Evolutionary conservation across 192 early-diverging fungal species (phyloP).

Genomic region (Backusella sp.): DNA sequence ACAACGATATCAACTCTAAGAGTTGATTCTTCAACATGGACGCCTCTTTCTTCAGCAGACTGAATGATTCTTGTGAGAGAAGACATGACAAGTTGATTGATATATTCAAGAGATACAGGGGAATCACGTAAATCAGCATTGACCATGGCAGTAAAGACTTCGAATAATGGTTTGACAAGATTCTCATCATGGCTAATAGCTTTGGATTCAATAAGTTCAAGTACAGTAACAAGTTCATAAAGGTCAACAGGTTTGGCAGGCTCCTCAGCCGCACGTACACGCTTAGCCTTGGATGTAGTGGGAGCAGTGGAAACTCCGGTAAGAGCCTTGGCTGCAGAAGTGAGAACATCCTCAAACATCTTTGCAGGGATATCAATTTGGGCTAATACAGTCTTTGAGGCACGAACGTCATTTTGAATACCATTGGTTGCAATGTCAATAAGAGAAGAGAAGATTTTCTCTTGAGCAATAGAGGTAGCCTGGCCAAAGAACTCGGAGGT

Average conservation of each 20-base stretch:
- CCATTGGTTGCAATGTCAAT: slow-evolving; percentile 54
- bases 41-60: slow-evolving; percentile 28
- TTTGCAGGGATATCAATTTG: slow-evolving; percentile 35
- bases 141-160: slow-evolving; percentile 65
- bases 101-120: slow-evolving; percentile 75
- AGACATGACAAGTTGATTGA: slow-evolving; percentile 82
- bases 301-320: neutral
- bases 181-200: slow-evolving; percentile 45
- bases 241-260: slow-evolving; percentile 32
- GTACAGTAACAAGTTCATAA: slow-evolving; percentile 58
- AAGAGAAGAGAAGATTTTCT: slow-evolving; percentile 48
- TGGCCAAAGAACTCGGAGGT: slow-evolving; percentile 39
- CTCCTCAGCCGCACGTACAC: slow-evolving; percentile 8
- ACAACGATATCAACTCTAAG: slow-evolving; percentile 88
- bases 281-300: neutral
- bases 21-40: slow-evolving; percentile 57
- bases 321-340: slow-evolving; percentile 5
- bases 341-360: slow-evolving; percentile 14
- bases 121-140: slow-evolving; percentile 44
- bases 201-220: slow-evolving; percentile 79
- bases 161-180: slow-evolving; percentile 70
- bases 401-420: slow-evolving; percentile 45
- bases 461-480: slow-evolving; percentile 37
- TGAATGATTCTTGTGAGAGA: slow-evolving; percentile 60
- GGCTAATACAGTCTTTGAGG: slow-evolving; percentile 45